A percentile compares a stretch with the other conserved stretches of the same genome.
phyloP scores from a whole-genome alignment of 2,329 filamentous ascomycete genomes.

The Aspergillus floridensis region DNA sequence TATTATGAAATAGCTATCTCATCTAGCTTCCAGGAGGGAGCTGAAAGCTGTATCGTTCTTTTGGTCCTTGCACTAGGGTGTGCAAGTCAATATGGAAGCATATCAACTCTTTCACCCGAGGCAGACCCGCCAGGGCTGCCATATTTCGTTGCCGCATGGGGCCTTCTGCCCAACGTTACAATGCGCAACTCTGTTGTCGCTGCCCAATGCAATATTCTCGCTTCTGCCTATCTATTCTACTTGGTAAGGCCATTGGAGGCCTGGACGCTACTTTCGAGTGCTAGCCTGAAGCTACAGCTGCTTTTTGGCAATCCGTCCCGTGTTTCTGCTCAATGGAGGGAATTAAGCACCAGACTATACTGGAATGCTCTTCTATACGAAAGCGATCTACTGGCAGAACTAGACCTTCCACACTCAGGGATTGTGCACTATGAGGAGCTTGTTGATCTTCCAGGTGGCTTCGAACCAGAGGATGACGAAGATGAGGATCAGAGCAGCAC shows the following conservation, averaged over 20 bases:
- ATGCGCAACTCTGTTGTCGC: slow-evolving; percentile 74
- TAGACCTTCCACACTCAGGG: slow-evolving; percentile 78
- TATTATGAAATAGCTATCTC: slow-evolving; percentile 74
- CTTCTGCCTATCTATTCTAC: slow-evolving; percentile 79
- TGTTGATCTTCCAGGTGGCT: slow-evolving; percentile 73
- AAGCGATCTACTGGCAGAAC: slow-evolving; percentile 73
- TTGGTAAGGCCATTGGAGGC: slow-evolving; percentile 78
- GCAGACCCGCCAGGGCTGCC: slow-evolving; percentile 72
- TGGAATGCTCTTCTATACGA: slow-evolving; percentile 82
- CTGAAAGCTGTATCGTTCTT: slow-evolving; percentile 78
- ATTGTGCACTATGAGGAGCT: slow-evolving; percentile 80
- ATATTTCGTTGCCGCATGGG: slow-evolving; percentile 80
- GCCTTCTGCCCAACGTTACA: slow-evolving; percentile 73
- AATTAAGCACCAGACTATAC: slow-evolving; percentile 74
- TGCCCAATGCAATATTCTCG: slow-evolving; percentile 76
- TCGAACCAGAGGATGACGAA: slow-evolving; percentile 63
- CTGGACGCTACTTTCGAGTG: slow-evolving; percentile 75
- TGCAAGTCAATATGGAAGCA: slow-evolving; percentile 72
- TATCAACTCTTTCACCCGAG: slow-evolving; percentile 66
- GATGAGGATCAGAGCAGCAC: neutral
- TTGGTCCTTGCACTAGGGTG: slow-evolving; percentile 75
- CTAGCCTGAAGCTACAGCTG: slow-evolving; percentile 77
- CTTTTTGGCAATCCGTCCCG: slow-evolving; percentile 71
- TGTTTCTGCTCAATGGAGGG: slow-evolving; percentile 67
- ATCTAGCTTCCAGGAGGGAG: slow-evolving; percentile 72